Conservation (phyloP, 2,329 filamentous ascomycete genomes). For the Aspergillus uvarum region DNA sequence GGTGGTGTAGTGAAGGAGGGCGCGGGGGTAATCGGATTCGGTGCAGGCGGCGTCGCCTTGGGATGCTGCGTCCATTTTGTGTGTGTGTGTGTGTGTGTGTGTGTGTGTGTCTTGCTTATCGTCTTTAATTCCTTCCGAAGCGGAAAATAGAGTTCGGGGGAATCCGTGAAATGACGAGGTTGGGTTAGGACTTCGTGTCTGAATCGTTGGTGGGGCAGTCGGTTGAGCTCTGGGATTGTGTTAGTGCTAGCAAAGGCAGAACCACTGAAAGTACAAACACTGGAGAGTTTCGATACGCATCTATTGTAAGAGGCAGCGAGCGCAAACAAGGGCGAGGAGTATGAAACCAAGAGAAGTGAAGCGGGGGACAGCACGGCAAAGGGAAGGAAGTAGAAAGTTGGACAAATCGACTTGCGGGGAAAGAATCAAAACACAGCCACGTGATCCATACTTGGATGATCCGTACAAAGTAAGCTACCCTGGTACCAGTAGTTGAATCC, state of each 20-base stretch:
- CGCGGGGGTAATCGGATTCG: constrained; percentile 63
- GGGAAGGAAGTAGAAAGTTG: not conserved
- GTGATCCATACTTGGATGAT: not conserved
- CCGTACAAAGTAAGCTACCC: too few species aligned
- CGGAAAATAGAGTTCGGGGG: too few species aligned
- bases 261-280: not conserved
- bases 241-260: not conserved
- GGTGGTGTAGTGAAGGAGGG: constrained; percentile 65
- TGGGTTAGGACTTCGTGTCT: too few species aligned
- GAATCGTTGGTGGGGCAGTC: too few species aligned
- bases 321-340: too few species aligned
- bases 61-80: constrained; percentile 52
- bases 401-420: not conserved
- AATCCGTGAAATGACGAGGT: too few species aligned
- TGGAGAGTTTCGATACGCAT: too few species aligned
- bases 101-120: not conserved
- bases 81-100: not conserved
- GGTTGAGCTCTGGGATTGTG: not conserved
- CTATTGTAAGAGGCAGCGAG: too few species aligned
- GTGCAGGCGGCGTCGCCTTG: constrained; percentile 63
- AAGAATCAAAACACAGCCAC: not conserved
- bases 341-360: not conserved
- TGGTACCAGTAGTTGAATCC: too few species aligned
- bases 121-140: too few species aligned
- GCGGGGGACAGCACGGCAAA: not conserved